Percentiles rank a stretch among this genome's conserved stretches.
phyloP scores from a whole-genome alignment of 805 yeast genomes.

The Ogataea methanolica region DNA sequence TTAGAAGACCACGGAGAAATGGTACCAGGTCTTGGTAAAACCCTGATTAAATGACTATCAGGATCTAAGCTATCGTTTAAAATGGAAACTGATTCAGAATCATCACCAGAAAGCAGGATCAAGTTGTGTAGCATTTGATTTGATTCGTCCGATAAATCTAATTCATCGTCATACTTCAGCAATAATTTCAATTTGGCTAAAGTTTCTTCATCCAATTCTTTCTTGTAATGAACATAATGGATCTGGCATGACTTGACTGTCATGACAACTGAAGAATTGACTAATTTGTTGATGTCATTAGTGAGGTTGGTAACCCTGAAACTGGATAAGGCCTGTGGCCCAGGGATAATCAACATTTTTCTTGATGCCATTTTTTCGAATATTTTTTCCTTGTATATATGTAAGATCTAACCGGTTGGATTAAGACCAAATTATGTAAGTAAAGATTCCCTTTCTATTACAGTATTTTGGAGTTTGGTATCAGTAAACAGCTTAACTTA shows the following conservation, averaged over 20 bases:
- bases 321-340: slow-evolving; percentile 84
- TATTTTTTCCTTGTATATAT: background rate
- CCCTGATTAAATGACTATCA: slow-evolving; percentile 58
- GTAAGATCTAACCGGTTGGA: no score
- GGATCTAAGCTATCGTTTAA: slow-evolving; percentile 26
- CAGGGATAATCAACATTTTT: slow-evolving; percentile 57
- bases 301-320: slow-evolving; percentile 76
- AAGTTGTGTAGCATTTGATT: slow-evolving; percentile 18
- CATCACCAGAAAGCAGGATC: slow-evolving; percentile 26
- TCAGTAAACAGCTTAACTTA: no score
- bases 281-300: slow-evolving; percentile 66
- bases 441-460: no score
- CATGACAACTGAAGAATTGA: slow-evolving; percentile 61
- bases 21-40: slow-evolving; percentile 91
- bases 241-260: slow-evolving; percentile 70
- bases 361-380: slow-evolving; percentile 8
- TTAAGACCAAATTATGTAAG: background rate
- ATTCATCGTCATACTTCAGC: slow-evolving; percentile 68
- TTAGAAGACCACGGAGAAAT: slow-evolving; percentile 99
- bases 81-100: slow-evolving; percentile 8
- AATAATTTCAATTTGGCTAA: slow-evolving; percentile 50
- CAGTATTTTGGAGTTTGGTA: no score
- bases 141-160: slow-evolving; percentile 44
- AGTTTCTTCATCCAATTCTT: slow-evolving; percentile 36
- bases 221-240: slow-evolving; percentile 72